Conservation (phyloP, 352 stramenopile genomes). For the Phytophthora tubulina region DNA sequence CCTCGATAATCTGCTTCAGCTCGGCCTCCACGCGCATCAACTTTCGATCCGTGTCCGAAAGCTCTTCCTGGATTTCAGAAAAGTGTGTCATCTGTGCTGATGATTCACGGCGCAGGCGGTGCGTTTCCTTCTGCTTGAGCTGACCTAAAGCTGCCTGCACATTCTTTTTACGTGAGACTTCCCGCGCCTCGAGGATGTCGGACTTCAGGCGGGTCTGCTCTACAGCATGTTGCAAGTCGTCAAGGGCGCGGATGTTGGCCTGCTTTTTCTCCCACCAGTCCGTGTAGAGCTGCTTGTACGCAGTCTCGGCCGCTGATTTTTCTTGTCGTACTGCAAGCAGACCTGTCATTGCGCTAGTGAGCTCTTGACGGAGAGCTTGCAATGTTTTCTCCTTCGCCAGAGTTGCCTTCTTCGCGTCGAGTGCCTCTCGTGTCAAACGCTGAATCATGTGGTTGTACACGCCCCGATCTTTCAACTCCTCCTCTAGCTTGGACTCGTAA, state of each 20-base stretch:
- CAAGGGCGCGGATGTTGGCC: constrained; percentile 72
- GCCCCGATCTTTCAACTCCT: constrained; percentile 71
- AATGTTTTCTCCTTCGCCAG: constrained; percentile 73
- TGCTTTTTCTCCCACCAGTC: constrained; percentile 81
- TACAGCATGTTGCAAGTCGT: constrained; percentile 81
- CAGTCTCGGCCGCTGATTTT: constrained; percentile 69
- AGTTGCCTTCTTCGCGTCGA: constrained; percentile 72
- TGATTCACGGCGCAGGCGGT: constrained; percentile 77
- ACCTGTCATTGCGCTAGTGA: constrained; percentile 58
- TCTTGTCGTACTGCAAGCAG: constrained; percentile 74
- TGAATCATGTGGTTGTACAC: constrained; percentile 91
- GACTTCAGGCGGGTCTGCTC: constrained; percentile 79
- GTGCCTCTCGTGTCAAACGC: constrained; percentile 66
- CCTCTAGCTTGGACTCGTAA: constrained; percentile 82
- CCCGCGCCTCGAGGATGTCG: constrained; percentile 80
- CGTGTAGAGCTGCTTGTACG: constrained; percentile 74
- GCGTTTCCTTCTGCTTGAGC: constrained; percentile 76
- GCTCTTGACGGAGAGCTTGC: constrained; percentile 61
- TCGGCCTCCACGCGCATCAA: constrained; percentile 74
- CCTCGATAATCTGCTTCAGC: constrained; percentile 81
- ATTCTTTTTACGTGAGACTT: constrained; percentile 80
- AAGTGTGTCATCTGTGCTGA: constrained; percentile 82
- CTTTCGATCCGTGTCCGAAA: constrained; percentile 76
- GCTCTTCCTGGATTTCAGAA: constrained; percentile 82
- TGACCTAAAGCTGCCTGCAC: constrained; percentile 76